Evolutionary conservation across 106 monocot species (phyloP).

Genomic region (Ottelia alismoides): DNA sequence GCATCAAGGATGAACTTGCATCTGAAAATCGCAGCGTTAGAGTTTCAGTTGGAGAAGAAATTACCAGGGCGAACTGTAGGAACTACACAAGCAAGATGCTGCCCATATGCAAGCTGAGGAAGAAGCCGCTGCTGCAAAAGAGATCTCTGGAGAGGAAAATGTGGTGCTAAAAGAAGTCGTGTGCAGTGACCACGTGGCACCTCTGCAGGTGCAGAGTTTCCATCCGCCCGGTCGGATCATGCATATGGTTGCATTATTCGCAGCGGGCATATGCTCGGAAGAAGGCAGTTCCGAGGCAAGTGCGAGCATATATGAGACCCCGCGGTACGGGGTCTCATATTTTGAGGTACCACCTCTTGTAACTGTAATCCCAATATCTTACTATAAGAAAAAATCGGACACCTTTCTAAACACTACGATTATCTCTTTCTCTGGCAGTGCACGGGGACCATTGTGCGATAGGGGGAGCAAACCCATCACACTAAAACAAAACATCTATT

Average conservation of each 20-base stretch:
- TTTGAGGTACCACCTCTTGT: too few species aligned
- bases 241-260: constrained; percentile 37
- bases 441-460: too few species aligned
- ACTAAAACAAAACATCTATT: too few species aligned
- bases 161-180: constrained; percentile 12
- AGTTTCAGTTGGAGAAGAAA: constrained; percentile 19
- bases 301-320: constrained; percentile 45
- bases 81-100: constrained; percentile 9
- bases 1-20: constrained; percentile 24
- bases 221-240: constrained; percentile 61
- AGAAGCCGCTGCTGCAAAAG: constrained; percentile 20
- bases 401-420: too few species aligned
- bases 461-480: too few species aligned
- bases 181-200: constrained; percentile 20
- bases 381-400: too few species aligned
- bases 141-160: constrained; percentile 24
- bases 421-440: too few species aligned
- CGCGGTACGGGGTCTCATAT: too few species aligned
- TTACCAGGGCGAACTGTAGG: constrained; percentile 34
- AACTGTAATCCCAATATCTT: too few species aligned
- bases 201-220: constrained; percentile 18
- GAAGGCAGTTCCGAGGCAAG: constrained; percentile 3
- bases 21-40: constrained; percentile 6
- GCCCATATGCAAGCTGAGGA: constrained; percentile 10
- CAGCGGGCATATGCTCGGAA: constrained; percentile 9